These are phyloP conservation scores for Henckelia pumila DNA, from an alignment of 257 asterid genomes.

Conservation along the genomic window DNA sequence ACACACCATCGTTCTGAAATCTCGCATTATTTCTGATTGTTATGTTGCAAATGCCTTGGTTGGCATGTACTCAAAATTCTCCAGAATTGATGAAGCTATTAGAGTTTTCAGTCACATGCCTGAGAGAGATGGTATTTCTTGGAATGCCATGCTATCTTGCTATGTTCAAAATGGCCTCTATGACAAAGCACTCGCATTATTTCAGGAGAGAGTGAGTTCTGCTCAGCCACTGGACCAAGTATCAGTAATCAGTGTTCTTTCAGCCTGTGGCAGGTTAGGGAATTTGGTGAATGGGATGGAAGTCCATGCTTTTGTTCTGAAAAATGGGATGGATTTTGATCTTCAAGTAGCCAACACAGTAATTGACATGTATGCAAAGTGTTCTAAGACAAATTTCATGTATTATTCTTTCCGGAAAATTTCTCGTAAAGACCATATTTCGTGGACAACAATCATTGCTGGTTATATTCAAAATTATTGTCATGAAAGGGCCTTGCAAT, in stretches of 20 bases:
- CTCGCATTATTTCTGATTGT: constrained; percentile 34
- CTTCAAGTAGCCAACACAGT: constrained; percentile 72
- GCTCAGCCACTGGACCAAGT: constrained; percentile 54
- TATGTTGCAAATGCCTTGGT: constrained; percentile 69
- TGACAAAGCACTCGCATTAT: constrained; percentile 41
- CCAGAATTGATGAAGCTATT: constrained; percentile 52
- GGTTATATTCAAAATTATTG: constrained; percentile 58
- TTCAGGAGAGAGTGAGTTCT: constrained; percentile 39
- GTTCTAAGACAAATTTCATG: constrained; percentile 60
- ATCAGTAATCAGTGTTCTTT: constrained; percentile 55
- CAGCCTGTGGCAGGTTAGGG: constrained; percentile 64
- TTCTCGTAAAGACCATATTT: constrained; percentile 48
- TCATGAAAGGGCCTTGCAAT: constrained; percentile 49
- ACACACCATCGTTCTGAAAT: constrained; percentile 52
- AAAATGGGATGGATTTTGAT: constrained; percentile 51
- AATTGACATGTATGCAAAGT: constrained; percentile 84
- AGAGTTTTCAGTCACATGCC: constrained; percentile 39
- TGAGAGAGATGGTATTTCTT: constrained; percentile 60
- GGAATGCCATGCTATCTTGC: constrained; percentile 82
- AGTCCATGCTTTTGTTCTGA: constrained; percentile 68
- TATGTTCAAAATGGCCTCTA: constrained; percentile 57
- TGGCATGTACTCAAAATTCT: constrained; percentile 59
- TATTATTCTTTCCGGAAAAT: constrained; percentile 49
- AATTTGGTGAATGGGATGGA: constrained; percentile 63
- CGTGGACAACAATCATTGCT: constrained; percentile 71